Conservation (phyloP, 306 rosid genomes). For the Adenanthera pavonina region DNA sequence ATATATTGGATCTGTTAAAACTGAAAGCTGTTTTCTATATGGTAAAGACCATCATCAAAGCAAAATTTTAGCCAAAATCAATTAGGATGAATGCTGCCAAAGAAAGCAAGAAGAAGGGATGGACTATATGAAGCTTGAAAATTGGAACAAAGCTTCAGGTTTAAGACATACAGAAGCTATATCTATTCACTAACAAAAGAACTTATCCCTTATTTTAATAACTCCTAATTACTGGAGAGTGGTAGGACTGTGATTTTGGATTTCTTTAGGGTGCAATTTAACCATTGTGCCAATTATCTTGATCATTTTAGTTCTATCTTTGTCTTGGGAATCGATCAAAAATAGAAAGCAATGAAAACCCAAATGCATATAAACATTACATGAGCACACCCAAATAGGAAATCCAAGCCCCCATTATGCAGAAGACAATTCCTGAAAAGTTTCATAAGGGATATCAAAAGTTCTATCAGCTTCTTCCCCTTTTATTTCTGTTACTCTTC, state of each 20-base stretch:
- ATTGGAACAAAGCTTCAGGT: not conserved
- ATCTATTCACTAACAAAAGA: not conserved
- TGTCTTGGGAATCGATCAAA: not conserved
- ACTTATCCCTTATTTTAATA: not conserved
- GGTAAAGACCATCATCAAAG: not conserved
- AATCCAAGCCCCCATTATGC: not conserved
- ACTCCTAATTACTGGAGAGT: not conserved
- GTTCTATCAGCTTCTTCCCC: not conserved
- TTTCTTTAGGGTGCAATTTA: not conserved
- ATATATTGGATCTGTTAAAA: not conserved
- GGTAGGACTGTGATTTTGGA: not conserved
- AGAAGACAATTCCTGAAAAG: not conserved
- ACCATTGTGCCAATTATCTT: not conserved
- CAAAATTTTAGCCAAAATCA: not conserved
- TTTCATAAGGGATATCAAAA: not conserved
- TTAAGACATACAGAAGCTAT: not conserved
- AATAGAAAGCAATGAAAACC: not conserved
- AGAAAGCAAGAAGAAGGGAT: not conserved
- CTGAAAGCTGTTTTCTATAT: not conserved
- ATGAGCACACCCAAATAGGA: not conserved
- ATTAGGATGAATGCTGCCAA: not conserved
- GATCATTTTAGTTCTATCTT: not conserved
- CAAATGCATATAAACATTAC: not conserved
- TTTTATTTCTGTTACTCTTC: not conserved
- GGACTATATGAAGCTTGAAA: not conserved